phyloP scores from a whole-genome alignment of 495 filamentous ascomycete species.

The Penicillium canariense region DNA sequence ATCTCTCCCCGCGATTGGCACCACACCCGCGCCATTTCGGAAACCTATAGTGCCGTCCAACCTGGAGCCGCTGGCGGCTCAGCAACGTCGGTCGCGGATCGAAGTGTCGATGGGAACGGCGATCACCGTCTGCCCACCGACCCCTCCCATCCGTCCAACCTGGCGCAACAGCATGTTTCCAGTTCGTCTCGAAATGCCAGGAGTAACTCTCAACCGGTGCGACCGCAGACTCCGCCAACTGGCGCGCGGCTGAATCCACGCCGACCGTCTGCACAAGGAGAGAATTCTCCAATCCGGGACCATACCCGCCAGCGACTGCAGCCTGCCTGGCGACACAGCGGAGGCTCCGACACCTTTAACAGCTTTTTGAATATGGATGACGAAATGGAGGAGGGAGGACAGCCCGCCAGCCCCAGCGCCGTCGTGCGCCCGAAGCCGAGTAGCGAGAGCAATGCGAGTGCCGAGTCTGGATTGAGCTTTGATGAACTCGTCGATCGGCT shows the following conservation, averaged over 20 bases:
- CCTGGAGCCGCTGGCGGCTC: slow-evolving; percentile 41
- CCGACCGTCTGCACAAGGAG: slow-evolving; percentile 31
- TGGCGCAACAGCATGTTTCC: slow-evolving; percentile 34
- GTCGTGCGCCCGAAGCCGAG: slow-evolving; percentile 34
- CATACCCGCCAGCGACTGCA: slow-evolving; percentile 34
- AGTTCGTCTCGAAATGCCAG: slow-evolving; percentile 44
- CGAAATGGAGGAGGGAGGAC: slow-evolving; percentile 35
- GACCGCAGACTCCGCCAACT: slow-evolving; percentile 44
- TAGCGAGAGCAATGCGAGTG: slow-evolving; percentile 34
- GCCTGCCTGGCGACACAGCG: slow-evolving; percentile 43
- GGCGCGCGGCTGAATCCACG: slow-evolving; percentile 35
- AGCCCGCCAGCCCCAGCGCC: slow-evolving; percentile 30
- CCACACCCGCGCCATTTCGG: slow-evolving; percentile 40
- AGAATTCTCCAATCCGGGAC: slow-evolving; percentile 32
- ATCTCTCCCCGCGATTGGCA: slow-evolving; percentile 30
- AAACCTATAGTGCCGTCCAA: slow-evolving; percentile 29
- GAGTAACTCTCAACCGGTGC: slow-evolving; percentile 45
- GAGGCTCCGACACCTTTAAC: slow-evolving; percentile 42
- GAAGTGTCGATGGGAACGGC: slow-evolving; percentile 40
- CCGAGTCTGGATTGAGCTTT: slow-evolving; percentile 65
- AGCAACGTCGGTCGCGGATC: slow-evolving; percentile 28
- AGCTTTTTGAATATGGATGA: slow-evolving; percentile 50
- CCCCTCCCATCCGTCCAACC: slow-evolving; percentile 27
- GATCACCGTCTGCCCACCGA: slow-evolving; percentile 37
- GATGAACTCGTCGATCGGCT: slow-evolving; percentile 89